Evolutionary conservation across 78 protist genomes (phyloP), one percentile per base, ranked within the genome.

Genomic region (Planoprotostelium fungivorum): DNA sequence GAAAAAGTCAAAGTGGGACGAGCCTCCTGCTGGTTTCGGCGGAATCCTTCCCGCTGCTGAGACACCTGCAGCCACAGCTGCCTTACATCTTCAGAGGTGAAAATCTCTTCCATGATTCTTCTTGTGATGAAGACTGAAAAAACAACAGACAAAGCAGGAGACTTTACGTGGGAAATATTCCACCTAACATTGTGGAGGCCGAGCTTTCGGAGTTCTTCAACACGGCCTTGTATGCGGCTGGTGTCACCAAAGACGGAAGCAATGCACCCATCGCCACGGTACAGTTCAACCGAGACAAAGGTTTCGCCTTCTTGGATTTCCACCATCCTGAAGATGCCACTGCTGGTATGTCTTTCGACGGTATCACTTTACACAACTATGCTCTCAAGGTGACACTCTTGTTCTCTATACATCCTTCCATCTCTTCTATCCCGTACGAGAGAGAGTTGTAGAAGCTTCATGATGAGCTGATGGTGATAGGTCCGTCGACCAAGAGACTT

Each of bases 401-500:
- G 5, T 51, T 51, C 16, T 16, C 73, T 16, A 25, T 5, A 51
- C 5, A 51, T 51, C 16, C 73, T 51, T 16, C 5, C 73, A 16
- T 25, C 73, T 51, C 16, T 51, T 51, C 73, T 51, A 25, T 16
- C 31, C 5, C 73, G 5, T 51, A 25, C 16, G 31, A 5, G 31
- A 25, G 73, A 51, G 73, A 51, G 16, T 51, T 51, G 31, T 25
- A 25, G 88, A n/a, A n/a, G n/a, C n/a, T n/a, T n/a, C n/a, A n/a
- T n/a, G n/a, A n/a, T n/a, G n/a, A n/a, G n/a, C n/a, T n/a, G n/a
- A n/a, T n/a, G n/a, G n/a, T n/a, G n/a, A n/a, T 10, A 86, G 36
- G 88, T 94, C 39, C 94, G 96, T 85, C 89, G 96, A 51, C 96
- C 96, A 35, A 94, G 88, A 28, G 96, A 94, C 87, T 94, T 51